Evolutionary conservation across 768 basidiomycete species (phyloP).

Genomic region (Auricularia heimuer): DNA sequence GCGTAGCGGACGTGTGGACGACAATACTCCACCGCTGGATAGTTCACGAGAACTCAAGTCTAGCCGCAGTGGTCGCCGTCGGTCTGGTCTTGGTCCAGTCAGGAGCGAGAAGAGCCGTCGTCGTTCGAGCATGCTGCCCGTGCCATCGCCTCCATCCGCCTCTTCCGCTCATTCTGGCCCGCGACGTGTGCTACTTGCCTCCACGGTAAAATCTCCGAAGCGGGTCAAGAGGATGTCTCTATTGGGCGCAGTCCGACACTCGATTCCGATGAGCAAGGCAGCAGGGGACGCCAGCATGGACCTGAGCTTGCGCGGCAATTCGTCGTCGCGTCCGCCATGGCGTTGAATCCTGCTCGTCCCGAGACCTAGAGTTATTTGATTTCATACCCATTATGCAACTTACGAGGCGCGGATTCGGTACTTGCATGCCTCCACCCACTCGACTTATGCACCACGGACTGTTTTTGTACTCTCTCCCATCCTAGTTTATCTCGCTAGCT

Average conservation of each 20-base stretch:
- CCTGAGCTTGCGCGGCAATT: neutral
- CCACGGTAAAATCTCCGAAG: conserved; percentile 8
- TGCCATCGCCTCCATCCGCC: conserved; percentile 38
- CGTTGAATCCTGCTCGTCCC: neutral
- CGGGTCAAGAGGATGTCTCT: conserved; percentile 8
- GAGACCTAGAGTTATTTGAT: neutral
- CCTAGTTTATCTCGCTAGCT: neutral
- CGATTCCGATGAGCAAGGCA: neutral
- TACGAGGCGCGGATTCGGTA: neutral
- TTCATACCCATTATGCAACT: neutral
- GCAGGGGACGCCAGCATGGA: neutral
- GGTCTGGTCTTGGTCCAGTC: conserved; percentile 69
- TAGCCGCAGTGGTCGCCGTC: conserved; percentile 38
- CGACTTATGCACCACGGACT: neutral
- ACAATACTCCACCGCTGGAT: conserved; percentile 29
- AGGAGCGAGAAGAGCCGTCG: conserved; percentile 63
- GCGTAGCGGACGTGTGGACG: conserved; percentile 24
- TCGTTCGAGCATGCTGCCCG: conserved; percentile 75
- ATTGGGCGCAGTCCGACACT: conserved; percentile 1
- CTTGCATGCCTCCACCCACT: neutral
- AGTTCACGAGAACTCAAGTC: conserved; percentile 35
- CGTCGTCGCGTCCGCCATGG: neutral
- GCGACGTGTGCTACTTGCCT: conserved; percentile 4
- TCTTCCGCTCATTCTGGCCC: neutral
- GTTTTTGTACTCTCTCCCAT: neutral